Conservation (phyloP, 371 early-diverging fungal species). For the Dinochytrium kinnereticum region DNA sequence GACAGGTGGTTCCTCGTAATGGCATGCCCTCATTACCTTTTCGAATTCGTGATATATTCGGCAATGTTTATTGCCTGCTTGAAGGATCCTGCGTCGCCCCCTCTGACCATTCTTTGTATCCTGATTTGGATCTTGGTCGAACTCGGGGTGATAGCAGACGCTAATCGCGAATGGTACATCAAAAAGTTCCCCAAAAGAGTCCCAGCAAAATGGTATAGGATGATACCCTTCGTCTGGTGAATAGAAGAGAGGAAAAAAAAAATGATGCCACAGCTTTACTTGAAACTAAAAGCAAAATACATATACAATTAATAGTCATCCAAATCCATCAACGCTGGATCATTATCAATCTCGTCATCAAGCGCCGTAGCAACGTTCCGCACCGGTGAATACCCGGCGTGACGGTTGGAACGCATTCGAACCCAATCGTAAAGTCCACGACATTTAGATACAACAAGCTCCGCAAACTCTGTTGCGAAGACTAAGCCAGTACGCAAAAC, state of each 20-base stretch:
- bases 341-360: slow-evolving; percentile 28
- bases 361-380: slow-evolving; percentile 30
- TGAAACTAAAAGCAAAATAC: neutral
- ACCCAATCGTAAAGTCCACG: slow-evolving; percentile 28
- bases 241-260: no score
- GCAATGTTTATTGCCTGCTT: neutral
- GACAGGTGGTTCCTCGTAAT: slow-evolving; percentile 32
- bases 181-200: slow-evolving; percentile 11
- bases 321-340: slow-evolving; percentile 28
- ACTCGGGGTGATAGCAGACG: slow-evolving; percentile 5
- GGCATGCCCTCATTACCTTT: slow-evolving; percentile 46
- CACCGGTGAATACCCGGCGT: slow-evolving; percentile 10
- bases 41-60: slow-evolving; percentile 34
- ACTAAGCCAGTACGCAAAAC: slow-evolving; percentile 7
- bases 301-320: slow-evolving; percentile 30
- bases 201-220: neutral
- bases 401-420: slow-evolving; percentile 5
- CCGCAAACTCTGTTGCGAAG: slow-evolving; percentile 16
- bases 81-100: neutral
- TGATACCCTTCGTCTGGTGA: slow-evolving; percentile 7
- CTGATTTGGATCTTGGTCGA: neutral
- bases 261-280: no score
- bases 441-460: slow-evolving; percentile 21
- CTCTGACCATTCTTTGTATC: neutral
- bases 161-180: neutral